Evolutionary conservation across 768 basidiomycete species (phyloP).

Genomic region (Podaxis sp.): DNA sequence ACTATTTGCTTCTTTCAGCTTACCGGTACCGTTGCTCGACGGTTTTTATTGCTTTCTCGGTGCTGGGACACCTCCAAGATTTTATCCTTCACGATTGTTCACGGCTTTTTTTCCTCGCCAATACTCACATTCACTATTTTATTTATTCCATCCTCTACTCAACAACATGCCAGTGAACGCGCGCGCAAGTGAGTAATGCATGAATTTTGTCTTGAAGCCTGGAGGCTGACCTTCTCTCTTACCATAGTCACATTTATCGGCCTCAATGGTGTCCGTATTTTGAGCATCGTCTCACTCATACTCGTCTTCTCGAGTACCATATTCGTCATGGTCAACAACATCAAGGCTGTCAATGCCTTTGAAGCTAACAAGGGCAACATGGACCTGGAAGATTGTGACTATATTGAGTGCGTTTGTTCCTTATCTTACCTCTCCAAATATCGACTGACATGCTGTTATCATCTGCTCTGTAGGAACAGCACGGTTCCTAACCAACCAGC

Average conservation of each 20-base stretch:
- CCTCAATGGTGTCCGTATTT: conserved; percentile 70
- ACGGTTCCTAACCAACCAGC: conserved; percentile 94
- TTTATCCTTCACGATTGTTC: not conserved
- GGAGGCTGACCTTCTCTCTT: not conserved
- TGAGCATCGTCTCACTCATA: conserved; percentile 77
- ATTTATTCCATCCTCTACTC: not conserved
- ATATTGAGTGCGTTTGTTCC: conserved; percentile 60
- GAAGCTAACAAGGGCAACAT: conserved; percentile 35
- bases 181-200: not conserved
- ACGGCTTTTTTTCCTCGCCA: not conserved
- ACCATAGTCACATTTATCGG: conserved; percentile 55
- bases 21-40: conserved; percentile 1
- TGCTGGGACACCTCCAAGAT: conserved; percentile 9
- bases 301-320: conserved; percentile 80
- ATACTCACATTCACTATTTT: not conserved
- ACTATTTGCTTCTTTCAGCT: not conserved
- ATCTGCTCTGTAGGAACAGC: conserved; percentile 45
- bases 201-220: too few species aligned
- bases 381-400: conserved; percentile 62
- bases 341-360: conserved; percentile 73
- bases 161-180: conserved; percentile 4
- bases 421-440: not conserved
- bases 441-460: not conserved
- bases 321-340: conserved; percentile 69
- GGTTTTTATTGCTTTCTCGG: conserved; percentile 1